phyloP scores from a whole-genome alignment of 176 grass and related monocot genomes.

The sorghum (Sorghum bicolor) region DNA sequence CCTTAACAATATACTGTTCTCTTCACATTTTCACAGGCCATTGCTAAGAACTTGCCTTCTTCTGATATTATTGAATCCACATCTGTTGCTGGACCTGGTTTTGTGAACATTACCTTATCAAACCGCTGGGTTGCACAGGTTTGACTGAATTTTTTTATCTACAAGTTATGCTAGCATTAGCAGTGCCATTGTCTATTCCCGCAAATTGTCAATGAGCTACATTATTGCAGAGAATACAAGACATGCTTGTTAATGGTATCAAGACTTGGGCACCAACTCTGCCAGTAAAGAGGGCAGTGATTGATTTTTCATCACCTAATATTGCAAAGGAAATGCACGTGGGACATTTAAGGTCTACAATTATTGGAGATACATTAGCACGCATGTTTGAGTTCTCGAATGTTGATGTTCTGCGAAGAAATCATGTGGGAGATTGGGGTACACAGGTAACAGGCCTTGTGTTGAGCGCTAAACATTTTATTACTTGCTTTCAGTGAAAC shows the following conservation, averaged over 20 bases:
- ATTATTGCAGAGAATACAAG: constrained; percentile 68
- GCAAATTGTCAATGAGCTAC: constrained; percentile 15
- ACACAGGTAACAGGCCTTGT: constrained; percentile 64
- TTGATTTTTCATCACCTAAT: constrained; percentile 97
- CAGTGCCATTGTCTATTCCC: background rate
- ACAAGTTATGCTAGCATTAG: constrained; percentile 6
- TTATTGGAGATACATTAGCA: constrained; percentile 88
- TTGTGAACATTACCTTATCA: constrained; percentile 90
- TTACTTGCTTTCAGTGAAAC: background rate
- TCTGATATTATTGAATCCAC: constrained; percentile 88
- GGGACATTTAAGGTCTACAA: constrained; percentile 86
- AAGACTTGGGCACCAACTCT: constrained; percentile 80
- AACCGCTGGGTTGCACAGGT: constrained; percentile 88
- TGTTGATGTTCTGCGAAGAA: constrained; percentile 82
- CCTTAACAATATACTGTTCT: background rate
- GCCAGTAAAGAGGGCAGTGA: constrained; percentile 59
- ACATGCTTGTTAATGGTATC: constrained; percentile 85
- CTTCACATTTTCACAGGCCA: constrained; percentile 52
- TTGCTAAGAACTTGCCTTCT: constrained; percentile 73
- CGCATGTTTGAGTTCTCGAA: constrained; percentile 97
- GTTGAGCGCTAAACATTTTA: background rate
- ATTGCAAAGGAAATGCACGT: constrained; percentile 99
- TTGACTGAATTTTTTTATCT: constrained; percentile 14
- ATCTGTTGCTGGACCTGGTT: constrained; percentile 93
- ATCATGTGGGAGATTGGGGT: constrained; percentile 99